Evolutionary conservation across 1,284 basidiomycete genomes (phyloP).

Genomic region (Bondarzewia mesenterica): DNA sequence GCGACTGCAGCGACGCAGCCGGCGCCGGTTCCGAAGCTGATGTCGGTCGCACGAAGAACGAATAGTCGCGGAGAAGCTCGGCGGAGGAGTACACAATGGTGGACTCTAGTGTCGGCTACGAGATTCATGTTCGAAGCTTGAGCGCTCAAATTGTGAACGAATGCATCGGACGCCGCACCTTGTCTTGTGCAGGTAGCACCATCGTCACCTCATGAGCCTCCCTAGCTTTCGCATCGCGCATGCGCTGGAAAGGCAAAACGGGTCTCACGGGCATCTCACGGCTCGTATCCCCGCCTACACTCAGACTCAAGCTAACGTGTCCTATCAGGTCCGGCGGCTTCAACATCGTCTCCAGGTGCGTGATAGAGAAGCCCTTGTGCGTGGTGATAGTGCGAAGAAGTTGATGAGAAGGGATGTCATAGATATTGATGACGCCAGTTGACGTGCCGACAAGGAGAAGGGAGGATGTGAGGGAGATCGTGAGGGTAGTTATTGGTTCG

Average conservation of each 20-base stretch:
- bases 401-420: constrained; percentile 88
- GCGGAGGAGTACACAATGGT: constrained; percentile 32
- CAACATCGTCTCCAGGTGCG: constrained; percentile 67
- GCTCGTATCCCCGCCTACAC: constrained; percentile 34
- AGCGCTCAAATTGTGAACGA: constrained; percentile 1
- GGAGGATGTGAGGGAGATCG: constrained; percentile 69
- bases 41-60: constrained; percentile 49
- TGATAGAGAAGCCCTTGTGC: constrained; percentile 68
- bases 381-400: constrained; percentile 72
- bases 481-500: constrained; percentile 60
- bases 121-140: background rate
- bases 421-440: constrained; percentile 70
- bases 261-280: constrained; percentile 51
- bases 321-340: constrained; percentile 80
- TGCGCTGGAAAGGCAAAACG: constrained; percentile 62
- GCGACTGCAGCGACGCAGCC: constrained; percentile 38
- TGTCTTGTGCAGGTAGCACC: constrained; percentile 40
- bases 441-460: constrained; percentile 71
- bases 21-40: constrained; percentile 19
- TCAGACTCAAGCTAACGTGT: constrained; percentile 54
- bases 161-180: constrained; percentile 24
- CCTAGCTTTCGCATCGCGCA: constrained; percentile 55
- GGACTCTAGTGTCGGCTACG: constrained; percentile 10
- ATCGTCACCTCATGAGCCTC: constrained; percentile 61
- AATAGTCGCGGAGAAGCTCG: constrained; percentile 54